Evolutionary conservation across 2,329 filamentous ascomycete genomes (phyloP).

Genomic region (Juglanconis oblonga): DNA sequence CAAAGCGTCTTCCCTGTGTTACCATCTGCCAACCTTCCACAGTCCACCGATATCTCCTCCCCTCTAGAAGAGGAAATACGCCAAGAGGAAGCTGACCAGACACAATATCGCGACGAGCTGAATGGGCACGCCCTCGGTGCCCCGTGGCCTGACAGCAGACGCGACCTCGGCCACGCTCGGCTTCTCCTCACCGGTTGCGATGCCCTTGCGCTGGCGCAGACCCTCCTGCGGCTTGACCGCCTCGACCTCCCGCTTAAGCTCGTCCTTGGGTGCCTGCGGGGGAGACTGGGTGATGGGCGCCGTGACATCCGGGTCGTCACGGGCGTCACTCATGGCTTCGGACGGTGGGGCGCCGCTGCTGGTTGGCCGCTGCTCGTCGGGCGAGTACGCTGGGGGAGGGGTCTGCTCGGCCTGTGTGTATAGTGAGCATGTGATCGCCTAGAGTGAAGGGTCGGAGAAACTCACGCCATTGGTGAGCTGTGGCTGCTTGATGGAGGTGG

Average conservation of each 20-base stretch:
- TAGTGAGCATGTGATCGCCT: constrained; percentile 1
- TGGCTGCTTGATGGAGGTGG: constrained; percentile 28
- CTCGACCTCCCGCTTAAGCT: constrained; percentile 27
- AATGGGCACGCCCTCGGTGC: constrained; percentile 77
- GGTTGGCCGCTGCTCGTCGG: constrained; percentile 24
- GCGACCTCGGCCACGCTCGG: constrained; percentile 37
- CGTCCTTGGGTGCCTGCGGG: constrained; percentile 20
- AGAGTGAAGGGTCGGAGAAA: not conserved
- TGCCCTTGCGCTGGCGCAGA: constrained; percentile 75
- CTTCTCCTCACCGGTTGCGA: constrained; percentile 28
- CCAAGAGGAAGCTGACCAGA: constrained; percentile 86
- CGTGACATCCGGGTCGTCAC: constrained; percentile 20
- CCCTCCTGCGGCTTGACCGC: constrained; percentile 69
- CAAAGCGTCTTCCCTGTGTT: too few relatives aligned
- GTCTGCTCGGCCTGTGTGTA: constrained; percentile 29
- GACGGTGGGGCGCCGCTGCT: constrained; percentile 19
- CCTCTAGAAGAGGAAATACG: constrained; percentile 88
- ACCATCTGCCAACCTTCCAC: not conserved
- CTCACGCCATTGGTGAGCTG: constrained; percentile 28
- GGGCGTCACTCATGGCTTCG: constrained; percentile 20
- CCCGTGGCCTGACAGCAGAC: constrained; percentile 49
- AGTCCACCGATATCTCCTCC: not conserved
- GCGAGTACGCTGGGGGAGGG: constrained; percentile 32
- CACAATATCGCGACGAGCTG: constrained; percentile 82
- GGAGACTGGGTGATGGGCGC: constrained; percentile 22